Percentiles rank a stretch among this genome's conserved stretches.
These are phyloP conservation scores for Podaxis sp. DNA, from an alignment of 768 basidiomycete species.

Conservation along the genomic window DNA sequence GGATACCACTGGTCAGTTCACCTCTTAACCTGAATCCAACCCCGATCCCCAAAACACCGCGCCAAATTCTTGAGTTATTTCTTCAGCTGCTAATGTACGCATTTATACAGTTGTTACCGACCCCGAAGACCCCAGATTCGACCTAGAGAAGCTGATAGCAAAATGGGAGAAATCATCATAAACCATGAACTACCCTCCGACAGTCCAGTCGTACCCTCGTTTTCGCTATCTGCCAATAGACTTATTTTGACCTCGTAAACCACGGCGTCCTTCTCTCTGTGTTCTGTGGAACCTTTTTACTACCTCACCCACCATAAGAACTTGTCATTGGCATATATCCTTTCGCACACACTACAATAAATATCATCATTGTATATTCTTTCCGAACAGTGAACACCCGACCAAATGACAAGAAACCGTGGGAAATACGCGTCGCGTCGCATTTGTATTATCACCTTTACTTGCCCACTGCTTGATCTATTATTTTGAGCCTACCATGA, in stretches of 20 bases:
- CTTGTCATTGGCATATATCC: constrained; percentile 11
- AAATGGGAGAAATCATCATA: constrained; percentile 74
- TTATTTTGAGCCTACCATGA: constrained; percentile 30
- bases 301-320: constrained; percentile 1
- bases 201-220: constrained; percentile 16
- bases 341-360: constrained; percentile 6
- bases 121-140: constrained; percentile 94
- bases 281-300: background rate
- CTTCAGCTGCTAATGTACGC: background rate
- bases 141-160: constrained; percentile 86
- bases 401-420: constrained; percentile 6
- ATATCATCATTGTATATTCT: background rate
- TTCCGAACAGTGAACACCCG: background rate
- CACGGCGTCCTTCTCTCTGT: background rate
- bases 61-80: background rate
- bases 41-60: constrained; percentile 4
- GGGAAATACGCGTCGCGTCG: constrained; percentile 18
- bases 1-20: constrained; percentile 53
- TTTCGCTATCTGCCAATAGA: constrained; percentile 23
- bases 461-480: too few species aligned
- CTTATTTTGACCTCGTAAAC: constrained; percentile 15
- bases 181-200: constrained; percentile 24
- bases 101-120: constrained; percentile 75
- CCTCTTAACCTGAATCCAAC: background rate
- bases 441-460: background rate